Conservation (phyloP, 257 asterid species). For the Solanum neorickii region DNA sequence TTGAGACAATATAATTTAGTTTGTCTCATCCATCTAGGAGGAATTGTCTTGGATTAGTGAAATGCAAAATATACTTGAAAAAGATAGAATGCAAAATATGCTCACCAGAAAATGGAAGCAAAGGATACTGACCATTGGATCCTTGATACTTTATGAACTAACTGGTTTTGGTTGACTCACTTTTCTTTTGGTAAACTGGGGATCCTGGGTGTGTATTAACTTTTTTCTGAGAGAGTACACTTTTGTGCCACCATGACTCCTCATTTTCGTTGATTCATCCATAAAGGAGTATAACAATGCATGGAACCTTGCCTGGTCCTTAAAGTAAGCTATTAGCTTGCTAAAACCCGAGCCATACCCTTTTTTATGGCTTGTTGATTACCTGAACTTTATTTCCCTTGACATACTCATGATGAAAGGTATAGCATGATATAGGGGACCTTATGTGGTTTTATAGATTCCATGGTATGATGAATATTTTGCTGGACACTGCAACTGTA, state of each 20-base stretch:
- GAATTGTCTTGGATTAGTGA: not conserved
- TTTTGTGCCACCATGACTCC: not conserved
- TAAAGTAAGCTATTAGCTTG: not conserved
- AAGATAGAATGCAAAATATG: not conserved
- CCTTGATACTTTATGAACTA: not conserved
- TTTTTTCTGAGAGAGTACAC: not conserved
- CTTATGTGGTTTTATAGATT: not conserved
- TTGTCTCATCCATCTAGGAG: not conserved
- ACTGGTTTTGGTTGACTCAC: not conserved
- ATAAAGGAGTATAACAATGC: not conserved
- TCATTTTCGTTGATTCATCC: not conserved
- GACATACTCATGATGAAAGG: not conserved
- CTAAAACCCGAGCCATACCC: not conserved
- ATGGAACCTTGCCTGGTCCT: not conserved
- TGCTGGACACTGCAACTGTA: not conserved
- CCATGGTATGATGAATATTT: not conserved
- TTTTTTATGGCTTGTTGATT: not conserved
- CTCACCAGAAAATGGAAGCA: not conserved
- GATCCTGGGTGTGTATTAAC: not conserved
- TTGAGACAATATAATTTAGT: not conserved
- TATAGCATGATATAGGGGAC: not conserved
- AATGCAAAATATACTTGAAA: not conserved
- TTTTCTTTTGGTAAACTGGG: not conserved
- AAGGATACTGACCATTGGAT: not conserved
- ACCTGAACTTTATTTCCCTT: not conserved